Conservation (phyloP, 2,329 filamentous ascomycete genomes). For the Monascus ruber region DNA sequence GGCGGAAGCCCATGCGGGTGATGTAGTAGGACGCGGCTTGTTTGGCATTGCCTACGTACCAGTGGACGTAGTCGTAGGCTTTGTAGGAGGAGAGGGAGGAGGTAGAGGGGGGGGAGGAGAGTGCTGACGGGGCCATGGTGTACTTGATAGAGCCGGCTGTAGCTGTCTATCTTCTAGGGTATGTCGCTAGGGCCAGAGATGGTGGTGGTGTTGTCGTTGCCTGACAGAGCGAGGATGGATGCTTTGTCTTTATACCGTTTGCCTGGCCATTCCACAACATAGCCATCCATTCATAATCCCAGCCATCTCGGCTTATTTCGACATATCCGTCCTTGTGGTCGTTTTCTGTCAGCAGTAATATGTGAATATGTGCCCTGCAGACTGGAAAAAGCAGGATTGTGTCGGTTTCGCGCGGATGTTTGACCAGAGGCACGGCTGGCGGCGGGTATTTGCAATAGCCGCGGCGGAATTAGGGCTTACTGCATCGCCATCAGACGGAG, state of each 20-base stretch:
- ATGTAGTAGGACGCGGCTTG: slow-evolving; percentile 86
- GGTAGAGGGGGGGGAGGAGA: slow-evolving; percentile 11
- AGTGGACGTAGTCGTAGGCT: slow-evolving; percentile 86
- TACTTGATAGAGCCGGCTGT: neutral
- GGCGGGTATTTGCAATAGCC: slow-evolving; percentile 7
- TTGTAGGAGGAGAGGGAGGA: slow-evolving; percentile 41
- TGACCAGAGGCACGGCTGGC: slow-evolving; percentile 1
- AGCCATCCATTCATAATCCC: no score
- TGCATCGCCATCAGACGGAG: neutral
- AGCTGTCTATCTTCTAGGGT: neutral
- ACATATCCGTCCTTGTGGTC: no score
- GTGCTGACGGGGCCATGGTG: slow-evolving; percentile 22
- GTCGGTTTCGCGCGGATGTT: slow-evolving; percentile 10
- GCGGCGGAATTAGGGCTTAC: neutral
- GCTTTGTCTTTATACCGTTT: no score
- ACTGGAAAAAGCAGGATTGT: slow-evolving; percentile 1
- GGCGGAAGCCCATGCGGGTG: slow-evolving; percentile 73
- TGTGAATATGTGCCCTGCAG: no score
- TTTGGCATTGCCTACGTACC: slow-evolving; percentile 96
- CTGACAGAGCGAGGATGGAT: no score
- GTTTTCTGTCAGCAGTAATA: no score
- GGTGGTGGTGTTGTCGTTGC: neutral
- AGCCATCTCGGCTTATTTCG: no score
- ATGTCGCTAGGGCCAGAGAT: neutral
- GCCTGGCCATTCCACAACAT: no score